A percentile compares a stretch with the other conserved stretches of the same genome.
These are phyloP conservation scores for Phytopythium chamaehyphon DNA, from an alignment of 352 stramenopile genomes.

Conservation along the genomic window DNA sequence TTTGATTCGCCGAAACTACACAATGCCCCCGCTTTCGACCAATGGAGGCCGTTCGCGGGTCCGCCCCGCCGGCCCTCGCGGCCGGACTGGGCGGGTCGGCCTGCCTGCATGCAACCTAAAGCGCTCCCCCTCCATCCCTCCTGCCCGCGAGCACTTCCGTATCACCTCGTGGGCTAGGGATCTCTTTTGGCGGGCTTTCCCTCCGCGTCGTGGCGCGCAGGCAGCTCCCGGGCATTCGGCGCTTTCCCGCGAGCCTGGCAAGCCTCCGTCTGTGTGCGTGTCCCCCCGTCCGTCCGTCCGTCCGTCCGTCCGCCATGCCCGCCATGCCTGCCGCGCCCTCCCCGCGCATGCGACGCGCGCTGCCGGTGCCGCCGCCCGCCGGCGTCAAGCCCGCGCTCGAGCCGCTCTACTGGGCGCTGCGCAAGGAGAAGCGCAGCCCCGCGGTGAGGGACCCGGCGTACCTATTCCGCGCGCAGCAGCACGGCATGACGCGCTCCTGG, in stretches of 20 bases:
- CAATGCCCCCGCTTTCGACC: background rate
- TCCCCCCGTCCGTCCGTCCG: conserved; percentile 12
- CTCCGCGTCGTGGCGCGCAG: too few relatives aligned
- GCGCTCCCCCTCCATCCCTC: conserved; percentile 3
- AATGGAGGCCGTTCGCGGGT: background rate
- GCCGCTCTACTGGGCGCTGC: conserved; percentile 31
- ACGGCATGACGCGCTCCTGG: conserved; percentile 65
- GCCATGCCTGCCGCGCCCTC: background rate
- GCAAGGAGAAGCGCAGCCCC: conserved; percentile 33
- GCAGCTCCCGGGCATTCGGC: conserved; percentile 18
- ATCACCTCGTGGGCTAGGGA: conserved; percentile 7
- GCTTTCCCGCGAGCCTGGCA: conserved; percentile 28
- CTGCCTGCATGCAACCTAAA: background rate
- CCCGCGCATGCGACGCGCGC: conserved; percentile 14
- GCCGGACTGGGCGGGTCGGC: background rate
- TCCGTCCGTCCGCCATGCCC: conserved; percentile 2
- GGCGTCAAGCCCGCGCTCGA: conserved; percentile 17
- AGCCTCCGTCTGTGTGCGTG: conserved; percentile 10
- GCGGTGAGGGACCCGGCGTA: conserved; percentile 33
- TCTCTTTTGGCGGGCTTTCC: conserved; percentile 4
- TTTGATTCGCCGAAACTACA: background rate
- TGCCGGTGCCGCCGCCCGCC: conserved; percentile 14
- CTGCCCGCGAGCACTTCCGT: conserved; percentile 5
- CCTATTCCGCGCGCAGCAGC: conserved; percentile 33
- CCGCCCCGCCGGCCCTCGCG: background rate